Evolutionary conservation across 139 green algal genomes (phyloP), one percentile per base, ranked within the genome.

Genomic region (Picochlorum sp.): DNA sequence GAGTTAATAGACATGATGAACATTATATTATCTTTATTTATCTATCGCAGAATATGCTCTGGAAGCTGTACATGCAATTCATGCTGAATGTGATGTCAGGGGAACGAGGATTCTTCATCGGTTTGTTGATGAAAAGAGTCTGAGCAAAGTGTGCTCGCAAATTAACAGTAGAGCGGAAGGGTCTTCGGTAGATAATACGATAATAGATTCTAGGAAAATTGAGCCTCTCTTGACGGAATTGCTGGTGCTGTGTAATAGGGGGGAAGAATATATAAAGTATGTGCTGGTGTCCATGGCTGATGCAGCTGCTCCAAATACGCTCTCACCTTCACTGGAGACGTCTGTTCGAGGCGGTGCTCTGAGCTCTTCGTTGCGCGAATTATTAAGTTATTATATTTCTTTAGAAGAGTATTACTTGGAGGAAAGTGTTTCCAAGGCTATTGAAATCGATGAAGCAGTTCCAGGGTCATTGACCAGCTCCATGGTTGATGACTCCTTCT

Each of bases 401-500:
- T 74, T 97, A 64, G 90, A 97, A 76, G 89, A 97, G 65, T 85
- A 83, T 44, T 95, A 95, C 59, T 75, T 97, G 68, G 81, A 89
- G 22, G 79, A 89, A 54, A 95, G 81, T 37, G 74, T 89, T 29
- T 55, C 50, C 55, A 95, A 94, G 75, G 90, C 90, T 3, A 84
- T 96, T 24, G 35, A 61, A 33, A 95, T 97, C 16, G 83, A 96
- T 61, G 81, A 96, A 67, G 50, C 72, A 50, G 55, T 69, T 18
- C 37, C 72, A 2, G 85, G 78, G 20, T 50, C 63, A 18, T 62
- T 91, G 29, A 94, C 86, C 37, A 83, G 61, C 41, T 84, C 63
- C 49, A 83, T 96, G 76, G 91, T 97, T 57, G 90, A 97, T 62
- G 90, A 97, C 51, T 76, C 85, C 0, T 97, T 97, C 67, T 97